Conservation (phyloP, 2,329 filamentous ascomycete genomes). For the Scedosporium apiospermum region DNA sequence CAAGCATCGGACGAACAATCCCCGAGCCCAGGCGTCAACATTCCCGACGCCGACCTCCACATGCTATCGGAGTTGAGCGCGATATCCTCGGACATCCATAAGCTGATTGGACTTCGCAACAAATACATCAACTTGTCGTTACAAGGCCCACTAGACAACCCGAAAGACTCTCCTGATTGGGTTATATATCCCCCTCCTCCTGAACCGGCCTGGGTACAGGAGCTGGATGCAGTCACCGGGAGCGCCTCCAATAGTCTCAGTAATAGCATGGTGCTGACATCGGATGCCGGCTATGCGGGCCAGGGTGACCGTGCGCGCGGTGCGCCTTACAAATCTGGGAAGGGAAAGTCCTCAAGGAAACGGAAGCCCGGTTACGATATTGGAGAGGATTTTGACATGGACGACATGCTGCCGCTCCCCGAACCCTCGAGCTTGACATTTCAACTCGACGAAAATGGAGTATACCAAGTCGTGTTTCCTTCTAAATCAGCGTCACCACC, state of each 20-base stretch:
- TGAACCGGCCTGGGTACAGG: conserved; percentile 77
- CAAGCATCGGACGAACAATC: neutral
- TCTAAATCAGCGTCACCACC: conserved; percentile 42
- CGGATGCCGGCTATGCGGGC: neutral
- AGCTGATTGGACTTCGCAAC: conserved; percentile 76
- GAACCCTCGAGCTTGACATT: conserved; percentile 62
- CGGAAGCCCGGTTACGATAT: conserved; percentile 85
- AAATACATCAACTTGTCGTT: conserved; percentile 83
- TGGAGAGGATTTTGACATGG: conserved; percentile 82
- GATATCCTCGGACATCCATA: conserved; percentile 87
- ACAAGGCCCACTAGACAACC: conserved; percentile 76
- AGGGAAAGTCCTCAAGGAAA: conserved; percentile 25
- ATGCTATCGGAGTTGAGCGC: conserved; percentile 75
- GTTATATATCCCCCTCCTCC: conserved; percentile 85
- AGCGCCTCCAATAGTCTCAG: conserved; percentile 32
- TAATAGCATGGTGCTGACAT: conserved; percentile 32
- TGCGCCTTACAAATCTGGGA: conserved; percentile 13
- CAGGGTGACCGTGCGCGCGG: conserved; percentile 16
- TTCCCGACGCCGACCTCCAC: conserved; percentile 63
- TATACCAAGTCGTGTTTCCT: conserved; percentile 83
- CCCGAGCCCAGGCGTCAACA: conserved; percentile 22
- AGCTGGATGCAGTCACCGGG: conserved; percentile 20
- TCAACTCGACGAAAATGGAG: conserved; percentile 70
- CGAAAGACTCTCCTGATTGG: conserved; percentile 76
- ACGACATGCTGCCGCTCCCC: conserved; percentile 68